Evolutionary conservation across 2,329 filamentous ascomycete genomes (phyloP).

Genomic region (Xylariaceae sp.): DNA sequence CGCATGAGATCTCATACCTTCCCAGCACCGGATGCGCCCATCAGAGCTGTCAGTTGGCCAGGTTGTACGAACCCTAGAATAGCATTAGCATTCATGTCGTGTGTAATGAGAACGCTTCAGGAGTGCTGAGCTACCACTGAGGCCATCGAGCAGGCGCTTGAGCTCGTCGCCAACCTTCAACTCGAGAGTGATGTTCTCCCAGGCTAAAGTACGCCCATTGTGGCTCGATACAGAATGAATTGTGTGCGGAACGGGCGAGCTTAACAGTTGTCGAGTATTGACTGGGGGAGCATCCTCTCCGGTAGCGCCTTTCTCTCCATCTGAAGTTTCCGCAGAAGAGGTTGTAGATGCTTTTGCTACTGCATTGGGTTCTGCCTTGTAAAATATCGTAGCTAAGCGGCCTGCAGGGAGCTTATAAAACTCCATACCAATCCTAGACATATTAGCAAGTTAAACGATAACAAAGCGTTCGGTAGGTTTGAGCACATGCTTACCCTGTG

Average conservation of each 20-base stretch:
- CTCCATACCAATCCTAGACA: no score
- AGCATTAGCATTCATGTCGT: background rate
- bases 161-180: slow-evolving; percentile 5
- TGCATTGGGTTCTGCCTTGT: no score
- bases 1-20: slow-evolving; percentile 15
- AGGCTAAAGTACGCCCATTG: slow-evolving; percentile 10
- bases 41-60: slow-evolving; percentile 15
- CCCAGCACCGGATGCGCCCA: slow-evolving; percentile 15
- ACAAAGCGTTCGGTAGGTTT: no score
- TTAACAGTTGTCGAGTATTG: background rate
- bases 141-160: slow-evolving; percentile 9
- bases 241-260: slow-evolving; percentile 4
- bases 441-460: no score
- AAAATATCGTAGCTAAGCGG: no score
- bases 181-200: slow-evolving; percentile 18
- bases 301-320: no score
- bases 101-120: background rate
- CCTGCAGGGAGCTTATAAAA: no score
- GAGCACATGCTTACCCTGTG: no score
- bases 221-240: slow-evolving; percentile 12
- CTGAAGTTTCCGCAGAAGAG: no score
- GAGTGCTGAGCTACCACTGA: slow-evolving; percentile 7
- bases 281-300: slow-evolving; percentile 3
- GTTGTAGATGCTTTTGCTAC: no score
- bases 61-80: slow-evolving; percentile 11